A percentile compares a stretch with the other conserved stretches of the same genome.
phyloP scores from a whole-genome alignment of 305 asterid genomes.

The Fraxinus dipetala region DNA sequence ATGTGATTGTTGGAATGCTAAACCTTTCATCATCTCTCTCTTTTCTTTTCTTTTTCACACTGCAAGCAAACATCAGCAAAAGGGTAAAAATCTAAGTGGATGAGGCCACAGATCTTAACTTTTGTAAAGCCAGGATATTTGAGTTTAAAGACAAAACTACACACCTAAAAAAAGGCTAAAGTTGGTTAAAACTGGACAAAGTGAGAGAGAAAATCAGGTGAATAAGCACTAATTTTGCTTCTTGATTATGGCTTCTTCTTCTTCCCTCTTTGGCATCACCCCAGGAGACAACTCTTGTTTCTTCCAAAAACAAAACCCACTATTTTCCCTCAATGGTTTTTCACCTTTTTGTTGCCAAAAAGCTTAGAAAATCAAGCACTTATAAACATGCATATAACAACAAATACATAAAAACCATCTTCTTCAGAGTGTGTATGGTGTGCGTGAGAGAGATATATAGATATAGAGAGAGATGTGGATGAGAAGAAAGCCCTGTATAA shows the following conservation, averaged over 20 bases:
- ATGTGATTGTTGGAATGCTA: constrained; percentile 16
- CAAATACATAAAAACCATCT: neutral
- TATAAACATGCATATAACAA: neutral
- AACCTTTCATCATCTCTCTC: constrained; percentile 22
- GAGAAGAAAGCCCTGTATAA: constrained; percentile 37
- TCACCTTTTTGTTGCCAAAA: constrained; percentile 11
- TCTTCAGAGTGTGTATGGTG: neutral
- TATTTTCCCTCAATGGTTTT: constrained; percentile 22
- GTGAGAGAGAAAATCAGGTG: constrained; percentile 14
- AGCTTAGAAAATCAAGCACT: neutral
- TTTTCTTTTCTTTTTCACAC: neutral
- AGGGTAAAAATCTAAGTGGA: neutral
- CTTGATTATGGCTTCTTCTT: constrained; percentile 39
- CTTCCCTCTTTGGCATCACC: constrained; percentile 62
- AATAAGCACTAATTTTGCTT: constrained; percentile 37
- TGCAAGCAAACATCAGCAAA: neutral
- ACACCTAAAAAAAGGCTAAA: constrained; percentile 39
- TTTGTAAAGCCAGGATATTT: constrained; percentile 22
- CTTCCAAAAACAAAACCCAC: constrained; percentile 22
- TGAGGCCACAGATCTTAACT: constrained; percentile 17
- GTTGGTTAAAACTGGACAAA: constrained; percentile 59
- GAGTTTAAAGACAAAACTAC: constrained; percentile 53
- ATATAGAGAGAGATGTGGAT: constrained; percentile 51
- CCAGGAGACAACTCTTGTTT: constrained; percentile 57
- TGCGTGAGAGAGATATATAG: neutral